These are phyloP conservation scores for Chrysopogon serrulatus DNA, from an alignment of 176 grass and related monocot species.

Conservation along the genomic window DNA sequence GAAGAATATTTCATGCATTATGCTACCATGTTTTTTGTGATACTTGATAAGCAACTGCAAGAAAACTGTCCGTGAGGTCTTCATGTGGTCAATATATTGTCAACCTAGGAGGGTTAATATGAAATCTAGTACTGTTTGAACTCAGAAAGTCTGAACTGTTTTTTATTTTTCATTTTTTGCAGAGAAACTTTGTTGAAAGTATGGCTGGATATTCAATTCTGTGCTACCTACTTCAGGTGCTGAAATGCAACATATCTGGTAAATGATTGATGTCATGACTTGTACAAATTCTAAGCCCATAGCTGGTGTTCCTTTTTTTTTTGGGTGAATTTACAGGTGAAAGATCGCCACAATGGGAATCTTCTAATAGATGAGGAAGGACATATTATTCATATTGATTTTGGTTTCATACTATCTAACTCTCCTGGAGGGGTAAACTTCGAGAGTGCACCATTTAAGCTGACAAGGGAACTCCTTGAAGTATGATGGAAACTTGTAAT, in stretches of 20 bases:
- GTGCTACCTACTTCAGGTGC: constrained; percentile 91
- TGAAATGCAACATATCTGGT: constrained; percentile 6
- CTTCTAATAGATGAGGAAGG: constrained; percentile 97
- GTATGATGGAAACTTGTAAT: constrained; percentile 39
- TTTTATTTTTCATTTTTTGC: neutral
- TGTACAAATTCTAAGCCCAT: neutral
- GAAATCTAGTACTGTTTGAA: neutral
- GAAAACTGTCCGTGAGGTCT: neutral
- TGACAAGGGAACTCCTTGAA: constrained; percentile 98
- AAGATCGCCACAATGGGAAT: constrained; percentile 98
- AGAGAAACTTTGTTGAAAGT: constrained; percentile 99
- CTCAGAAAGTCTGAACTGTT: neutral
- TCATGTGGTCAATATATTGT: neutral
- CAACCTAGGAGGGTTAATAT: neutral
- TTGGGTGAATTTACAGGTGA: constrained; percentile 53
- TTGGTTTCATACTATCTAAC: constrained; percentile 99
- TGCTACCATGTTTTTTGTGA: neutral
- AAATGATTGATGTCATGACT: neutral
- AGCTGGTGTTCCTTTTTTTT: neutral
- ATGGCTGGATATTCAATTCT: constrained; percentile 98
- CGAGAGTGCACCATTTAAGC: constrained; percentile 97
- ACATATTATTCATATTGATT: constrained; percentile 99
- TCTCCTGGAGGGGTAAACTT: constrained; percentile 99
- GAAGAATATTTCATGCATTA: neutral
- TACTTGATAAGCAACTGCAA: neutral